Conservation (phyloP, 2,329 filamentous ascomycete species). For the Hymenoscyphus scutula region DNA sequence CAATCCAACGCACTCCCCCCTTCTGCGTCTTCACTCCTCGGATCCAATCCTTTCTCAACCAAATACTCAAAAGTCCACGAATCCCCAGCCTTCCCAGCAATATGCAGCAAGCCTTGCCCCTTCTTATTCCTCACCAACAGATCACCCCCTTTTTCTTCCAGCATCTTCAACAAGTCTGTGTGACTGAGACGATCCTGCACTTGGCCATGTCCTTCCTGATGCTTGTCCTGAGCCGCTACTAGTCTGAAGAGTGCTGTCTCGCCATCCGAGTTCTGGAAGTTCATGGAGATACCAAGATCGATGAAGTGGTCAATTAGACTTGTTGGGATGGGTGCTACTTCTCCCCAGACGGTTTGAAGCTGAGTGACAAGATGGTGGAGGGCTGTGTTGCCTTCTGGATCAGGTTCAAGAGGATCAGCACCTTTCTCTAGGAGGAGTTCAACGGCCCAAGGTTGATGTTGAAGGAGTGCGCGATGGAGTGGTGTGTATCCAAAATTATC, state of each 20-base stretch:
- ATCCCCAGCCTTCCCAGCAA: not conserved
- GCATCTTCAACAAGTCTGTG: not conserved
- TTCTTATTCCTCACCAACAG: constrained; percentile 7
- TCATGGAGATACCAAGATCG: constrained; percentile 16
- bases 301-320: constrained; percentile 4
- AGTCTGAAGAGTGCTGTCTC: constrained; percentile 10
- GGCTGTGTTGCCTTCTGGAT: constrained; percentile 17
- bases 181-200: not conserved
- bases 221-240: not conserved
- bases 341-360: not conserved
- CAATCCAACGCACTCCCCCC: constrained; percentile 23
- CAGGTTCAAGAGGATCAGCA: constrained; percentile 15
- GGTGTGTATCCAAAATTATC: constrained; percentile 18
- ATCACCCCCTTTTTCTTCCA: constrained; percentile 8
- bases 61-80: constrained; percentile 5
- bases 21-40: constrained; percentile 20
- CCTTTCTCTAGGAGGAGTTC: constrained; percentile 11
- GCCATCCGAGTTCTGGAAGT: constrained; percentile 2
- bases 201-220: not conserved
- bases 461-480: constrained; percentile 10
- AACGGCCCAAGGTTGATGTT: not conserved
- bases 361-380: constrained; percentile 18
- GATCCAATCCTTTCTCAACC: constrained; percentile 14
- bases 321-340: not conserved
- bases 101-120: constrained; percentile 4